Percentiles rank a stretch among this genome's conserved stretches.
These are phyloP conservation scores for Conticribra weissflogii DNA, from an alignment of 108 stramenopile species.

Conservation along the genomic window DNA sequence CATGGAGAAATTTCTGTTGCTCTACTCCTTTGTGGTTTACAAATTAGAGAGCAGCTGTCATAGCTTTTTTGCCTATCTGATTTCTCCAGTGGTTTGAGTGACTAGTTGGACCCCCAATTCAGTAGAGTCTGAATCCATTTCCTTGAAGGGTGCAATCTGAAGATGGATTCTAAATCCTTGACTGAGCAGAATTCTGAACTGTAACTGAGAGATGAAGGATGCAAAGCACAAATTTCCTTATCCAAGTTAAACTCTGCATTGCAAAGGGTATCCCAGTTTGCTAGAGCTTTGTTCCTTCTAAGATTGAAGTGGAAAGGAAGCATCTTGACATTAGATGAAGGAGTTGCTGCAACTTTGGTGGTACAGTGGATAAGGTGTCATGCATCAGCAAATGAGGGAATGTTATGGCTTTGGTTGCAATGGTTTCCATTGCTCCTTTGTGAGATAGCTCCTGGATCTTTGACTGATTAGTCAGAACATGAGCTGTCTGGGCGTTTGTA, in stretches of 20 bases:
- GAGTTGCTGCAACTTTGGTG: too few relatives aligned
- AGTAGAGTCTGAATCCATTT: conserved; percentile 1
- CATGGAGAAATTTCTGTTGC: not conserved
- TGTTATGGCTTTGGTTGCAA: too few relatives aligned
- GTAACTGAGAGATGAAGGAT: conserved; percentile 15
- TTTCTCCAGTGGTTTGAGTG: conserved; percentile 3
- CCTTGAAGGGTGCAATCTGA: conserved; percentile 16
- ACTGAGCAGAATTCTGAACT: conserved; percentile 24
- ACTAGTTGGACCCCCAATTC: conserved; percentile 4
- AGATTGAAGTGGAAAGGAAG: conserved; percentile 6
- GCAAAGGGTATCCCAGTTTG: not conserved
- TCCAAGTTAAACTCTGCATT: not conserved
- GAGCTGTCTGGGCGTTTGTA: too few relatives aligned
- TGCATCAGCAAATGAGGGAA: too few relatives aligned
- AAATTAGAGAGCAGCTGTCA: conserved; percentile 11
- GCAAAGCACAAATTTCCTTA: not conserved
- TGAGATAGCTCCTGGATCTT: too few relatives aligned
- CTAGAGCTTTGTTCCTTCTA: not conserved
- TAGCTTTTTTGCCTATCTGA: conserved; percentile 1
- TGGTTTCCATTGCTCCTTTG: too few relatives aligned
- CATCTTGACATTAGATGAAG: not conserved
- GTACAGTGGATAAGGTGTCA: too few relatives aligned
- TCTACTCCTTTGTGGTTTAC: conserved; percentile 23
- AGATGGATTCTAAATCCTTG: conserved; percentile 9
- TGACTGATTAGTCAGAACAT: too few relatives aligned